Evolutionary conservation across 805 yeast genomes (phyloP).

Genomic region (Suhomyces tanzawaensis): DNA sequence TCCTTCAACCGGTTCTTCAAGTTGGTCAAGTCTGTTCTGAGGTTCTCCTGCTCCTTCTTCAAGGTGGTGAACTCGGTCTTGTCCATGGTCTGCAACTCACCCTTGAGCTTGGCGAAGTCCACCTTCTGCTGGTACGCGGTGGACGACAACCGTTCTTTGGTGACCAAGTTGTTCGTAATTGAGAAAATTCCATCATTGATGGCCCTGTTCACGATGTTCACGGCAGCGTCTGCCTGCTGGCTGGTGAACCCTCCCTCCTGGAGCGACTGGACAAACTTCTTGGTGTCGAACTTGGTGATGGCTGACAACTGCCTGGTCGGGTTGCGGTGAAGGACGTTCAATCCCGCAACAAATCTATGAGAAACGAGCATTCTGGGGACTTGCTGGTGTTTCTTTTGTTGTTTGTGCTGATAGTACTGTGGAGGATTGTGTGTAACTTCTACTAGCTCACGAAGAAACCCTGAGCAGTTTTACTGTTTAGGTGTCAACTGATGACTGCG

Average conservation of each 20-base stretch:
- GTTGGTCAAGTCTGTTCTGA: slow-evolving; percentile 81
- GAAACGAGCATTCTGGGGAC: too few species aligned
- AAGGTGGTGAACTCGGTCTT: slow-evolving; percentile 78
- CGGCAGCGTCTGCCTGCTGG: slow-evolving; percentile 78
- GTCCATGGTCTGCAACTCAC: slow-evolving; percentile 87
- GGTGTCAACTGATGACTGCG: too few species aligned
- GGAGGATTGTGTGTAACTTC: too few species aligned
- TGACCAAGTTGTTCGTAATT: slow-evolving; percentile 75
- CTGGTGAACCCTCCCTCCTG: slow-evolving; percentile 68
- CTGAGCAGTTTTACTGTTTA: too few species aligned
- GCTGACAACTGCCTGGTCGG: slow-evolving; percentile 16
- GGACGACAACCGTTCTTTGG: slow-evolving; percentile 77
- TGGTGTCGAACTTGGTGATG: slow-evolving; percentile 67
- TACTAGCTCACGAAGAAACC: too few species aligned
- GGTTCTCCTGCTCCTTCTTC: slow-evolving; percentile 82
- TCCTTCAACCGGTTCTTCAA: slow-evolving; percentile 81
- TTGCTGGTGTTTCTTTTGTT: too few species aligned
- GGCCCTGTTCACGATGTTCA: slow-evolving; percentile 68
- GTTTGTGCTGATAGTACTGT: too few species aligned
- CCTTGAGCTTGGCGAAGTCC: slow-evolving; percentile 91
- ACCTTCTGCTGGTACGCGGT: slow-evolving; percentile 94
- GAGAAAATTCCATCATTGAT: slow-evolving; percentile 77
- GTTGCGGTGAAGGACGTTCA: too few species aligned
- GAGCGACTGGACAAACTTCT: slow-evolving; percentile 64
- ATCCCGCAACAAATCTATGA: too few species aligned